Evolutionary conservation across 768 basidiomycete genomes (phyloP), one percentile per base, ranked within the genome.

Genomic region (Pholiota microspora): DNA sequence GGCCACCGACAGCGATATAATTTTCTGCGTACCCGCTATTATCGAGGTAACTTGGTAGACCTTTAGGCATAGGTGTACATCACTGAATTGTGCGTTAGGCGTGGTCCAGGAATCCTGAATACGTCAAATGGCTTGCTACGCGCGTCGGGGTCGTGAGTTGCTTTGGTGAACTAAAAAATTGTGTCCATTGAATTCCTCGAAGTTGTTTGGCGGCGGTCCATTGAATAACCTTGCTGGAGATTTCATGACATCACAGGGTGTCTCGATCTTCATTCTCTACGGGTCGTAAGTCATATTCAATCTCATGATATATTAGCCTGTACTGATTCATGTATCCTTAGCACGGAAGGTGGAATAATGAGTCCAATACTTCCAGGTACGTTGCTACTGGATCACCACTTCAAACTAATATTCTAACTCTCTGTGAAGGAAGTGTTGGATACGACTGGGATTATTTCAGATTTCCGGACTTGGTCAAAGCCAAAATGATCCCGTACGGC

Each of bases 381-480:
- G 18, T 31, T 13, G 7, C 29, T 27, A 4, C 7, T 25, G 7
- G 2, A n/a, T 25, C n/a, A 18, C 7, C 10, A 25, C 18, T 9
- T 12, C 3, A 10, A 45, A 15, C 21, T 31, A 10, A 28, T 9
- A 13, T 5, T 16, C n/a, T 46, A n/a, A 18, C 10, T 16, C 1
- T 18, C 16, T 24, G 10, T 15, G 35, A 2, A 53, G 51, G 28
- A 2, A 5, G 15, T 18, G 35, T 28, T 3, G 51, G 40, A 4
- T 44, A 53, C 5, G 56, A 57, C 31, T 57, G 56, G 56, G 51
- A 57, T 1, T 53, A 57, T 27, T 53, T 57, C 21, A 38, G 13
- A 13, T 53, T 57, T 12, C 31, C 51, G 2, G 46, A 18, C 10
- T 48, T 40, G 16, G 46, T 53, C 15, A 49, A 15, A 16, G 10